Percentiles rank a stretch among this genome's conserved stretches.
Evolutionary conservation across 306 rosid genomes (phyloP).

Genomic region (Sesbania bispinosa): DNA sequence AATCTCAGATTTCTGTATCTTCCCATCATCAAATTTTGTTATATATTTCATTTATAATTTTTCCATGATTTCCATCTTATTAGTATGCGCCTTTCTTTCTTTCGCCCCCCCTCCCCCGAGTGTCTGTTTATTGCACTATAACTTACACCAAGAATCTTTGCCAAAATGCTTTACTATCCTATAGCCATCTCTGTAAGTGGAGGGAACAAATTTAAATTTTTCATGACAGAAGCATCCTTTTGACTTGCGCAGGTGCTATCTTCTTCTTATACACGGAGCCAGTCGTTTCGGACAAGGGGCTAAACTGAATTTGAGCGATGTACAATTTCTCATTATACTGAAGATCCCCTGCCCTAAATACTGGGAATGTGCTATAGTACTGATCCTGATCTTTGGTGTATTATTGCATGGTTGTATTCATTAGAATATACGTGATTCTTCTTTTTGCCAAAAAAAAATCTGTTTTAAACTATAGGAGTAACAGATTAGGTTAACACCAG

Average conservation of each 20-base stretch:
- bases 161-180: neutral
- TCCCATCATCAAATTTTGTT: too few species aligned
- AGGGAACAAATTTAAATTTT: neutral
- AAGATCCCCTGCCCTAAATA: neutral
- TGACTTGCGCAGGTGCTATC: conserved; percentile 61
- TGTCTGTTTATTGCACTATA: too few species aligned
- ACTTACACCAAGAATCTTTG: neutral
- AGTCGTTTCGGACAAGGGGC: conserved; percentile 45
- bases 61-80: neutral
- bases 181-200: neutral
- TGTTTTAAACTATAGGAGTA: too few species aligned
- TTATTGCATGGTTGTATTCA: too few species aligned
- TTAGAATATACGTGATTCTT: too few species aligned
- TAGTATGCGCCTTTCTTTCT: neutral
- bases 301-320: conserved; percentile 21
- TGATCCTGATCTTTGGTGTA: too few species aligned
- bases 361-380: neutral
- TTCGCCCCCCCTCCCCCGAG: too few species aligned
- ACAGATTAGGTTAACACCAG: too few species aligned
- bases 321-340: neutral
- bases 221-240: conserved; percentile 10
- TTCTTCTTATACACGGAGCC: conserved; percentile 54
- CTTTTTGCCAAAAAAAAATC: too few species aligned
- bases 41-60: neutral
- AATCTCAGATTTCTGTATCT: neutral